Percentiles rank a stretch among this genome's conserved stretches.
Evolutionary conservation across 495 filamentous ascomycete species (phyloP).

Genomic region (Aspergillus affinis): DNA sequence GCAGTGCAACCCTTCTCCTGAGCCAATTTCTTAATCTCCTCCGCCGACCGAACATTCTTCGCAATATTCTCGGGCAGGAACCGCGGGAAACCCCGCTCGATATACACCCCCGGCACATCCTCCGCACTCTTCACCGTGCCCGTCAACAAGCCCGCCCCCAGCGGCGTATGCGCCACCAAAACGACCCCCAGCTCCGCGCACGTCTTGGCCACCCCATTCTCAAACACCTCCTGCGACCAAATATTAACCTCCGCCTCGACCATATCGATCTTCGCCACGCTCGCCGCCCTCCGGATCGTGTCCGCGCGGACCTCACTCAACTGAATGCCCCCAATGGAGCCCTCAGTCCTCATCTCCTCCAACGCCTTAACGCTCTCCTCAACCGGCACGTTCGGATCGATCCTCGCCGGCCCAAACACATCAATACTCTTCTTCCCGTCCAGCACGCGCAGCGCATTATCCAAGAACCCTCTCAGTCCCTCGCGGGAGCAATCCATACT

Average conservation of each 20-base stretch:
- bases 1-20: slow-evolving; percentile 61
- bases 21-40: slow-evolving; percentile 61
- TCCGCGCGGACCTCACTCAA: slow-evolving; percentile 61
- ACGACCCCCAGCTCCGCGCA: slow-evolving; percentile 63
- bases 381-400: slow-evolving; percentile 58
- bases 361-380: slow-evolving; percentile 49
- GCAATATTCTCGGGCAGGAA: slow-evolving; percentile 67
- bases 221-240: slow-evolving; percentile 54
- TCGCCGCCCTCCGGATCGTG: slow-evolving; percentile 64
- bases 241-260: slow-evolving; percentile 72
- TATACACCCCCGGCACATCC: slow-evolving; percentile 58
- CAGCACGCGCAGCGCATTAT: slow-evolving; percentile 54
- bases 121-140: slow-evolving; percentile 56
- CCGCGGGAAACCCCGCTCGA: slow-evolving; percentile 48
- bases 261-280: slow-evolving; percentile 56
- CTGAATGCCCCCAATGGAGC: slow-evolving; percentile 58
- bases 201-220: slow-evolving; percentile 63
- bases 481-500: slow-evolving; percentile 49
- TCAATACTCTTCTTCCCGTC: slow-evolving; percentile 72
- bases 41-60: slow-evolving; percentile 63
- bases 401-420: slow-evolving; percentile 67
- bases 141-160: slow-evolving; percentile 49
- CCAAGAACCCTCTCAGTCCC: slow-evolving; percentile 51
- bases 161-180: slow-evolving; percentile 58
- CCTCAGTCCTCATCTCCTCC: slow-evolving; percentile 40